Evolutionary conservation across 176 grass and related monocot species (phyloP).

Genomic region (Areca catechu): DNA sequence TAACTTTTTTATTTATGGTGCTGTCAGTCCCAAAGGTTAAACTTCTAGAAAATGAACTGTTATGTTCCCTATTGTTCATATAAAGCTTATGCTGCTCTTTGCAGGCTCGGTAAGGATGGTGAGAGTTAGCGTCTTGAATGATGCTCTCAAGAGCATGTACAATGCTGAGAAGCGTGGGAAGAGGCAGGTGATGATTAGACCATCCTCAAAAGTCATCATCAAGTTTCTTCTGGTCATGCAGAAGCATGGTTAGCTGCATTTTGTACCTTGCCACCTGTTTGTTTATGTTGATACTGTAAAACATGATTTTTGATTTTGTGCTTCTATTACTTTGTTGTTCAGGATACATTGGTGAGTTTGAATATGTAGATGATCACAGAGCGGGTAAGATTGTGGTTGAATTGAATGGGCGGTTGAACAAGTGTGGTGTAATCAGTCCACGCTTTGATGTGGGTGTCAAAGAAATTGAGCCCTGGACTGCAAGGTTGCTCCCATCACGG

Average conservation of each 20-base stretch:
- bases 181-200: not conserved
- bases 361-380: not conserved
- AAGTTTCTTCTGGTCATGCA: slow-evolving; percentile 3
- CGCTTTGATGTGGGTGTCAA: slow-evolving; percentile 3
- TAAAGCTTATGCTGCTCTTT: no score
- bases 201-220: slow-evolving; percentile 3
- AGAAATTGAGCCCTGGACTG: slow-evolving; percentile 1
- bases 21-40: no score
- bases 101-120: no score
- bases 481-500: not conserved
- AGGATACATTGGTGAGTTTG: slow-evolving; percentile 1
- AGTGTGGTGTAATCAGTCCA: not conserved
- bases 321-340: not conserved
- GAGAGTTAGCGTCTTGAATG: not conserved
- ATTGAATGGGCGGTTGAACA: not conserved
- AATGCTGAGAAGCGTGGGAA: slow-evolving; percentile 6
- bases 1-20: no score
- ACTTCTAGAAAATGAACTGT: no score
- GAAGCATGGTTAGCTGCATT: not conserved
- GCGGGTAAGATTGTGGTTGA: not conserved
- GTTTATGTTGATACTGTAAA: no score
- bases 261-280: no score
- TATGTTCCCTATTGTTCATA: no score
- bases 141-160: slow-evolving; percentile 1
- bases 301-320: no score